Base-by-base conservation (phyloP, 2,329 filamentous ascomycete species). In the Pseudofabraea citricarpa region DNA sequence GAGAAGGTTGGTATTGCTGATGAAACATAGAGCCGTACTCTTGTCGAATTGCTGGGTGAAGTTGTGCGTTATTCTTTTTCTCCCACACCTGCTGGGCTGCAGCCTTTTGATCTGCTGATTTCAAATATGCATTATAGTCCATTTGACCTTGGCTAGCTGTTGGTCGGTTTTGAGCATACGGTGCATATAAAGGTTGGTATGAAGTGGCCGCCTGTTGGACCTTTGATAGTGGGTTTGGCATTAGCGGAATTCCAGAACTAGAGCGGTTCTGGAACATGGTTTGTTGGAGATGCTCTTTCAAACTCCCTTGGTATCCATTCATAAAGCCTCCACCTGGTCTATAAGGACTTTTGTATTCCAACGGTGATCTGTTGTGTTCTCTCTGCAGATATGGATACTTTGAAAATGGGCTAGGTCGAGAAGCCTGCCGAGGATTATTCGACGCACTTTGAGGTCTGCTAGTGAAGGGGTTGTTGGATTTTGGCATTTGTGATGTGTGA, bases 311-410 rank as follows among this genome's bases (percentile, higher is more conserved):
- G 44, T 81, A 80, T 4, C 76, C 77, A 47, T 82, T 82, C 24
- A 73, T 78, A 52, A 81, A 81, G 0, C 77, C 79, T 19, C 74
- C 73, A 63, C 57, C 58, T 41, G 69, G 65, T 13, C 73, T 70
- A 55, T 83, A 83, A 1, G 79, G 79, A 4, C 76, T 80, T 39
- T 75, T 71, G 46, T 83, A 82, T 42, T 73, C 73, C 6, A 71
- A 67, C 5, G 73, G 65, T 45, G 67, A 77, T 70, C 74, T 73
- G 49, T 81, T 81, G 50, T 81, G 72, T 47, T 82, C 67, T 20
- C 77, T 70, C 50, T 80, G 75, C 57, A 81, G 77, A 56, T 79
- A 83, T 3, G 68, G 62, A 53, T 63, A 63, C 42, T 62, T 62
- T 2, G 53, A 49, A 46, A 61, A 61, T 10, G 54, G 53, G 42